These are phyloP conservation scores for Penicillium sp. DNA, from an alignment of 2,329 filamentous ascomycete genomes.

Conservation along the genomic window DNA sequence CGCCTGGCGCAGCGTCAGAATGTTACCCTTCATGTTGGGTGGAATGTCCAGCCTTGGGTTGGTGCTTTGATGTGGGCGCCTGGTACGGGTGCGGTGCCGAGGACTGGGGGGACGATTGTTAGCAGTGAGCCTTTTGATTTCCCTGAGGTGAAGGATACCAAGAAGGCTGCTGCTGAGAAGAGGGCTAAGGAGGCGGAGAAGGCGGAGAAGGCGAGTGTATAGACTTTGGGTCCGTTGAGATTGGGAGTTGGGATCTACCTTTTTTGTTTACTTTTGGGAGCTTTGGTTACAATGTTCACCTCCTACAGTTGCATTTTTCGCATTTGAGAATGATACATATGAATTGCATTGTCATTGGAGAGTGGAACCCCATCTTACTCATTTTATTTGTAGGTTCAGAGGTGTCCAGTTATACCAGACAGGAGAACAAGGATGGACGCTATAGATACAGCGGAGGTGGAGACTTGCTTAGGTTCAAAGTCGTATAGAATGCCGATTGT, in stretches of 20 bases:
- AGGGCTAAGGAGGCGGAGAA: slow-evolving; percentile 16
- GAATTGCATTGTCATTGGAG: neutral
- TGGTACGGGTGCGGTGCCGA: slow-evolving; percentile 40
- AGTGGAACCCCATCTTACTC: neutral
- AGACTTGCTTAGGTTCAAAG: neutral
- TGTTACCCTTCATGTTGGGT: slow-evolving; percentile 72
- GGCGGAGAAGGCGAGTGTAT: slow-evolving; percentile 8
- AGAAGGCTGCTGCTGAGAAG: slow-evolving; percentile 11
- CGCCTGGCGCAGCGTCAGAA: slow-evolving; percentile 64
- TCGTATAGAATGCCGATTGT: neutral
- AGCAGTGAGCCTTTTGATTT: slow-evolving; percentile 47
- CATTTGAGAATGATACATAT: slow-evolving; percentile 1
- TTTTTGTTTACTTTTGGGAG: neutral
- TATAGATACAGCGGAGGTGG: neutral
- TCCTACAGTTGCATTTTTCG: neutral
- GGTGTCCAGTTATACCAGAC: neutral
- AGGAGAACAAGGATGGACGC: neutral
- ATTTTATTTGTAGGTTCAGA: neutral
- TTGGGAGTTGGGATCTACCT: neutral
- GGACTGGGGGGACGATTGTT: slow-evolving; percentile 46
- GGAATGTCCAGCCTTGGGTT: slow-evolving; percentile 97
- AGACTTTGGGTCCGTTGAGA: neutral
- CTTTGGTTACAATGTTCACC: neutral
- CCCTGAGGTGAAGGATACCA: slow-evolving; percentile 47
- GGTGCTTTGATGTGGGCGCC: slow-evolving; percentile 76